phyloP scores from a whole-genome alignment of 2,329 filamentous ascomycete species.

The Aspergillus hortae region DNA sequence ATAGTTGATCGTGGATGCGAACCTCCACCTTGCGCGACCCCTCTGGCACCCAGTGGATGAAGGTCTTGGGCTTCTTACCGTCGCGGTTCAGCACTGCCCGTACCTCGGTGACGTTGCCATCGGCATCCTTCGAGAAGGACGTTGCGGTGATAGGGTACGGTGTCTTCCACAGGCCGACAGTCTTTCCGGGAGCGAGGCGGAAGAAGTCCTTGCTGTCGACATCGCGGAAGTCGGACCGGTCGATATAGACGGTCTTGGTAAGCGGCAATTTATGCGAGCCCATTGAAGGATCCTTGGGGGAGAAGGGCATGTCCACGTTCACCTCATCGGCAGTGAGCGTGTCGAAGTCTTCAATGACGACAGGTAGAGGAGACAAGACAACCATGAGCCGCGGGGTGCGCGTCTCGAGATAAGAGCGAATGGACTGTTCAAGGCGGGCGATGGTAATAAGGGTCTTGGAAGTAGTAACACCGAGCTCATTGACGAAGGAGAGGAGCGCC shows the following conservation, averaged over 20 bases:
- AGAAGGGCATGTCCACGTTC: slow-evolving; percentile 69
- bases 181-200: slow-evolving; percentile 70
- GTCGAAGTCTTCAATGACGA: slow-evolving; percentile 78
- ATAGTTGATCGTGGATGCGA: slow-evolving; percentile 76
- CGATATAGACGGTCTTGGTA: slow-evolving; percentile 79
- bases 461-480: slow-evolving; percentile 87
- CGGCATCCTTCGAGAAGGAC: slow-evolving; percentile 64
- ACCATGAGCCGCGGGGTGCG: slow-evolving; percentile 88
- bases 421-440: slow-evolving; percentile 75
- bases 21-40: slow-evolving; percentile 65
- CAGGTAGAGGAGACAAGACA: slow-evolving; percentile 77
- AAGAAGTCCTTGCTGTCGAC: slow-evolving; percentile 66
- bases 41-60: slow-evolving; percentile 81
- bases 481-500: slow-evolving; percentile 83
- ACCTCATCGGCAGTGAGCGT: slow-evolving; percentile 64
- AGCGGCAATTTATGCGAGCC: slow-evolving; percentile 58
- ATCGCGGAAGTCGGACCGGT: slow-evolving; percentile 71
- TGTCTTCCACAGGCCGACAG: slow-evolving; percentile 69
- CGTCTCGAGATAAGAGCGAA: slow-evolving; percentile 81
- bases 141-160: slow-evolving; percentile 67
- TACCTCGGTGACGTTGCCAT: slow-evolving; percentile 64
- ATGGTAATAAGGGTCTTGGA: slow-evolving; percentile 75
- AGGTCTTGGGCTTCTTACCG: slow-evolving; percentile 68
- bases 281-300: slow-evolving; percentile 67
- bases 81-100: slow-evolving; percentile 66